Base-by-base conservation (phyloP, 2,329 filamentous ascomycete species). In the Pseudocercospora ulei region DNA sequence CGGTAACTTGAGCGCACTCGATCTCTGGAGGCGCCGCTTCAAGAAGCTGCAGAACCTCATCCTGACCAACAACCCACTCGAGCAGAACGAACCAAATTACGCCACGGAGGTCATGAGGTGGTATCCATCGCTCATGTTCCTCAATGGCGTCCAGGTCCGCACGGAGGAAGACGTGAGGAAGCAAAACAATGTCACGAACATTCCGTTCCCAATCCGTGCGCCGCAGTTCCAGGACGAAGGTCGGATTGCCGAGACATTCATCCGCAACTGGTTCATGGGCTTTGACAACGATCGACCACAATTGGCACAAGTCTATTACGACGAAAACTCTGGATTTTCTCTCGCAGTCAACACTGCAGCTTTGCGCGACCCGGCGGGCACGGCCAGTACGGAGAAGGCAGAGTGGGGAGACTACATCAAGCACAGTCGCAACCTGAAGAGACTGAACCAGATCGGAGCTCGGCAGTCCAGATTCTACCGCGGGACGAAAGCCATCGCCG, bases 11-110 rank as follows among this genome's bases (percentile, higher is more conserved):
- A 73, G 76, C 40, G 72, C 74, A 6, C 62, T 98, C 30, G 72
- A 77, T 36, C 72, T 69, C 19, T 95, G 86, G 86, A 79, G 79
- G 44, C 75, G 77, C 56, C 84, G 82, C 39, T 87, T 96, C 55
- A 76, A 71, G 36, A 68, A 76, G 40, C 71, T 96, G 7, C 78
- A 93, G 56, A 87, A 87, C 36, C 71, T 98, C 2, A 76, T 92
- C 44, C 66, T 94, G 46, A 71, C 72, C 6, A 78, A 75, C 35
- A 94, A 92, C 51, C 83, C 85, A 0, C 74, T 93, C 43, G 63
- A 67, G 39, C 48, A 65, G 53, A 49, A 54, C 37, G 51, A 63
- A 38, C 53, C 61, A 14, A 60, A 72, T 43, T 82, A 80, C 58
- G 71, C 75, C 42, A 65, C 72, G 9, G 80, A 84, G 33, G 66